Evolutionary conservation across 768 basidiomycete species (phyloP).

Genomic region (Amanita phalloides): DNA sequence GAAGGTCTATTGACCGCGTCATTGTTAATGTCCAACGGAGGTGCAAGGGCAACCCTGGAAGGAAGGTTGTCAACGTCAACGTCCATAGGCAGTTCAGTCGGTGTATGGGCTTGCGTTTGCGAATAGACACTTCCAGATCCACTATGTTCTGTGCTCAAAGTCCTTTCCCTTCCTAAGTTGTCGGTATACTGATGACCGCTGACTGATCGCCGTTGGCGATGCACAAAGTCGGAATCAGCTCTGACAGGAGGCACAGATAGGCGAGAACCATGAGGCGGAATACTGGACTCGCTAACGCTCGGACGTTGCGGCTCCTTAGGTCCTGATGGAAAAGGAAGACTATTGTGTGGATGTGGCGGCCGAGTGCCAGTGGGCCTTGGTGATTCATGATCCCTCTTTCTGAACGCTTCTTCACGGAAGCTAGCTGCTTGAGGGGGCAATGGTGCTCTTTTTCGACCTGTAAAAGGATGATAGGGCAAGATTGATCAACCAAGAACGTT

Average conservation of each 20-base stretch:
- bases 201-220: background rate
- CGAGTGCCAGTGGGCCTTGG: background rate
- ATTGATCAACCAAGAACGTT: conserved; percentile 7
- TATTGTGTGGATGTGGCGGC: background rate
- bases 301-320: conserved; percentile 9
- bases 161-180: background rate
- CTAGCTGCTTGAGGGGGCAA: conserved; percentile 32
- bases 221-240: background rate
- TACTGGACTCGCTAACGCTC: background rate
- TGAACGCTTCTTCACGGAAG: conserved; percentile 19
- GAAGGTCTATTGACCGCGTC: background rate
- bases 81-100: conserved; percentile 16
- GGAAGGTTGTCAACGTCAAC: conserved; percentile 13
- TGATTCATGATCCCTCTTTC: conserved; percentile 5
- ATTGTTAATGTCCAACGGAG: background rate
- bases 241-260: conserved; percentile 6
- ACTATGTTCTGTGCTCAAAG: conserved; percentile 3
- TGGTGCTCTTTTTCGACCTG: conserved; percentile 30
- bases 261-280: background rate
- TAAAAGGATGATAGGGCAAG: conserved; percentile 4
- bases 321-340: conserved; percentile 5
- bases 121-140: conserved; percentile 7
- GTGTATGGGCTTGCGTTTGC: conserved; percentile 7
- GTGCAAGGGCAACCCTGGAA: conserved; percentile 10
- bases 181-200: background rate